A percentile compares a stretch with the other conserved stretches of the same genome.
Conservation (phyloP, 306 rosid genomes). For the Macrotyloma uniflorum region DNA sequence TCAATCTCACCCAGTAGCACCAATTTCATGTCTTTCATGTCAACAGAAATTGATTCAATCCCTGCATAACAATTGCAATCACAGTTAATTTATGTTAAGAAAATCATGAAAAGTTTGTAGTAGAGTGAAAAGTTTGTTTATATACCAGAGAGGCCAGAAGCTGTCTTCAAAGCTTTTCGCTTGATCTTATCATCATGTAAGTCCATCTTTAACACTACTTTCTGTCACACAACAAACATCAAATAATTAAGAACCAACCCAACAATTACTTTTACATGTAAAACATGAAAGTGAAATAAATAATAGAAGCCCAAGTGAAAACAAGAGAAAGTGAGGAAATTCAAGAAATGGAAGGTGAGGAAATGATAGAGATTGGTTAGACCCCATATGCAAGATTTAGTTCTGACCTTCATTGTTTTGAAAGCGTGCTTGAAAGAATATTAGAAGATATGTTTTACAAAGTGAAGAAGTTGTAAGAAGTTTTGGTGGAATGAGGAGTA, state of each 20-base stretch:
- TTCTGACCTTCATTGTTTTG: conserved; percentile 9
- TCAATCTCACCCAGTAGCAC: conserved; percentile 61
- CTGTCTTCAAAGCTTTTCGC: conserved; percentile 61
- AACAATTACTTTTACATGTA: neutral
- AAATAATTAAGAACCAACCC: neutral
- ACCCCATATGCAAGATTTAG: neutral
- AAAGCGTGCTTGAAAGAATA: neutral
- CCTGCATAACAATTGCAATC: conserved; percentile 40
- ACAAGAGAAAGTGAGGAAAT: neutral
- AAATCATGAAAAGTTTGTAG: neutral
- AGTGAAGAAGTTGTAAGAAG: neutral
- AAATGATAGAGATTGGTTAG: neutral
- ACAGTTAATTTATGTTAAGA: too few species aligned
- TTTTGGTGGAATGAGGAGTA: neutral
- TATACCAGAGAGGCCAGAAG: conserved; percentile 58
- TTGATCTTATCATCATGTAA: conserved; percentile 46
- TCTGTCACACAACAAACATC: conserved; percentile 44
- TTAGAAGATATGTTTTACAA: neutral
- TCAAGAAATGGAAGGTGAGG: neutral
- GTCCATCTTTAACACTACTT: conserved; percentile 52
- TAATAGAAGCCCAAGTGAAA: neutral
- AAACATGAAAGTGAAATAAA: neutral
- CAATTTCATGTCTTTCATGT: conserved; percentile 55
- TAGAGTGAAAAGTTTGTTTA: neutral
- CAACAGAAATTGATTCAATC: conserved; percentile 61